These are phyloP conservation scores for Dendrocalamus sinicus DNA, from an alignment of 176 grass and related monocot genomes.

Conservation along the genomic window DNA sequence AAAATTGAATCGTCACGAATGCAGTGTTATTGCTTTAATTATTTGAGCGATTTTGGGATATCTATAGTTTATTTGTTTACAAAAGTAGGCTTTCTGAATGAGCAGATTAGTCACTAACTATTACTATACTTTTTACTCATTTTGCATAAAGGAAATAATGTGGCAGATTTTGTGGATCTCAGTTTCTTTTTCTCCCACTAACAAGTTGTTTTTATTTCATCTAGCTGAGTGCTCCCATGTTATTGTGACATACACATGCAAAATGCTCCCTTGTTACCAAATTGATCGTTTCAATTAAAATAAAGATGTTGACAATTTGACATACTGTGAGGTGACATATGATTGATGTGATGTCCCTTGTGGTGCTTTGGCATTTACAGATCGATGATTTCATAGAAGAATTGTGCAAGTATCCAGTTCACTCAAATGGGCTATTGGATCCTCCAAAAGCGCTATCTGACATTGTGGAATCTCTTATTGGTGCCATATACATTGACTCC, in stretches of 20 bases:
- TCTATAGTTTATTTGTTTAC: too few relatives aligned
- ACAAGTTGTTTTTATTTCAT: background rate
- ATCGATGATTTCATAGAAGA: constrained; percentile 61
- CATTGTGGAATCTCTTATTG: constrained; percentile 73
- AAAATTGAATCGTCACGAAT: too few relatives aligned
- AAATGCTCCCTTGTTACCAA: background rate
- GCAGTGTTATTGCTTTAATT: too few relatives aligned
- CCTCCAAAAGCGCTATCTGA: constrained; percentile 68
- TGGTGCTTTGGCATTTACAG: constrained; percentile 40
- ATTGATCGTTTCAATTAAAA: background rate
- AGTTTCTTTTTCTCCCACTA: background rate
- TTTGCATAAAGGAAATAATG: background rate
- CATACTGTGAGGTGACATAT: background rate
- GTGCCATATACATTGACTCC: constrained; percentile 64
- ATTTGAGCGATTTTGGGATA: too few relatives aligned
- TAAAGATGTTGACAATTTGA: background rate
- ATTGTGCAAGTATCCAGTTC: constrained; percentile 53
- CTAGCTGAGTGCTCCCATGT: background rate
- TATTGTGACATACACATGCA: background rate
- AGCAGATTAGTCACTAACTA: too few relatives aligned
- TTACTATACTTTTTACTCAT: background rate
- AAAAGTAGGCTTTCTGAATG: too few relatives aligned
- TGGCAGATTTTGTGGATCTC: background rate
- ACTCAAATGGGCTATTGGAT: constrained; percentile 73
- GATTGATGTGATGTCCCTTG: constrained; percentile 1